Conservation (phyloP, 306 rosid genomes). For the Myrica gale region DNA sequence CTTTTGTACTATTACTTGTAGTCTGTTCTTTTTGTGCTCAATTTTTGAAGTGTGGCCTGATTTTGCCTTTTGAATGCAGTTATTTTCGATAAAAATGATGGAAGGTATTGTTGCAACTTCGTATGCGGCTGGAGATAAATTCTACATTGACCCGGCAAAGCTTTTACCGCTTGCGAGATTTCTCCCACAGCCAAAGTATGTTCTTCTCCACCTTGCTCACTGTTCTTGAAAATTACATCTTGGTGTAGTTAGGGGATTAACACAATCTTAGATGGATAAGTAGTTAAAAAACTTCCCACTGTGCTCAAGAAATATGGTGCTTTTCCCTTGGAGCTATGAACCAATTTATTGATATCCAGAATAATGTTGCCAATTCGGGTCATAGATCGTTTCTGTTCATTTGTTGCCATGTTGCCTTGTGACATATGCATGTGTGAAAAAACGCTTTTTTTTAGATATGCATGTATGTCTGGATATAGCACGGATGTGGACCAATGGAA, state of each 20-base stretch:
- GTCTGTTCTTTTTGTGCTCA: constrained; percentile 1
- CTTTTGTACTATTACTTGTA: neutral
- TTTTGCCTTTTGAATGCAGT: constrained; percentile 46
- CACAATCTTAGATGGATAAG: neutral
- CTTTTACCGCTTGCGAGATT: constrained; percentile 93
- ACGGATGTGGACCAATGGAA: too few species aligned
- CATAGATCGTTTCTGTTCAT: neutral
- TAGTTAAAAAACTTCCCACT: neutral
- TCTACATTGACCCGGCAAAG: constrained; percentile 86
- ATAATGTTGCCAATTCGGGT: neutral
- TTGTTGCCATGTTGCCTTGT: too few species aligned
- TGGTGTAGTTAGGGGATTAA: neutral
- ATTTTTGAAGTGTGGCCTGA: neutral
- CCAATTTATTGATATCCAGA: neutral
- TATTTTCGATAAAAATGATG: constrained; percentile 78
- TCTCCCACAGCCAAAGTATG: constrained; percentile 95
- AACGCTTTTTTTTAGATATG: too few species aligned
- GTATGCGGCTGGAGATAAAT: constrained; percentile 75
- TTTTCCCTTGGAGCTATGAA: neutral
- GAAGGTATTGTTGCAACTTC: constrained; percentile 95
- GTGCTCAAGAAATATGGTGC: neutral
- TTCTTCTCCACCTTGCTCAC: constrained; percentile 5
- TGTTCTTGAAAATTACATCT: neutral
- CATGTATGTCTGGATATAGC: too few species aligned
- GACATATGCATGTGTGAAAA: too few species aligned